Evolutionary conservation across 306 rosid species (phyloP), one percentile per base, ranked within the genome.

Genomic region (Bauhinia variegata): DNA sequence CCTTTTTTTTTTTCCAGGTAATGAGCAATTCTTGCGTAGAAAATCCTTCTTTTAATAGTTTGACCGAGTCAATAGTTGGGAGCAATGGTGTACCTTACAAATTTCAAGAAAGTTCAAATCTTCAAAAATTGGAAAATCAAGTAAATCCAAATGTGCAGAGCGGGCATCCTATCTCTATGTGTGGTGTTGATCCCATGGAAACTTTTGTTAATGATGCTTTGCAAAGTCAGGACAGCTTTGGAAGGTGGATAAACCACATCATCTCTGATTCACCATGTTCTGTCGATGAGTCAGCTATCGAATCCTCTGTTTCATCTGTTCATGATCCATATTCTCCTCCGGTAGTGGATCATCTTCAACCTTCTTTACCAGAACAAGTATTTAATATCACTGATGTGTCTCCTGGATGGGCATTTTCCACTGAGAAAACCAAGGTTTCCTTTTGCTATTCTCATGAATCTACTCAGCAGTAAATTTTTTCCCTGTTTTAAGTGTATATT

Each of bases 191-290:
- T 69, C 80, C 84, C 44, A 37, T 30, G 64, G 69, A 76, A 46
- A 63, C 58, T 63, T 65, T 68, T 76, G 80, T 64, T 57, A 71
- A 74, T 75, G 82, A 63, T 17, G 77, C 80, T 70, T 79, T 93
- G 87, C 86, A 79, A 59, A 84, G 87, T 67, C 96, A 88, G 89
- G 92, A 82, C 76, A 95, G 96, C 79, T 90, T 95, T 70, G 96
- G 96, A 75, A 84, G 78, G 80, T 95, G 97, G 96, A 75, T 88
- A 67, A 84, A 74, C 62, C 41, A 80, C 46, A 70, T 95, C 8
- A 73, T 86, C 67, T 70, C 74, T 13, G 92, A 84, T 48, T 80
- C 95, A 55, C 70, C 91, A 1, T 80, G 82, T 66, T 83, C 95
- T 60, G 76, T 54, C 36, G 83, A 80, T 58, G 88, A 78, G 57